Base-by-base conservation (phyloP, 768 basidiomycete species). In the Mycena albidolilacea region DNA sequence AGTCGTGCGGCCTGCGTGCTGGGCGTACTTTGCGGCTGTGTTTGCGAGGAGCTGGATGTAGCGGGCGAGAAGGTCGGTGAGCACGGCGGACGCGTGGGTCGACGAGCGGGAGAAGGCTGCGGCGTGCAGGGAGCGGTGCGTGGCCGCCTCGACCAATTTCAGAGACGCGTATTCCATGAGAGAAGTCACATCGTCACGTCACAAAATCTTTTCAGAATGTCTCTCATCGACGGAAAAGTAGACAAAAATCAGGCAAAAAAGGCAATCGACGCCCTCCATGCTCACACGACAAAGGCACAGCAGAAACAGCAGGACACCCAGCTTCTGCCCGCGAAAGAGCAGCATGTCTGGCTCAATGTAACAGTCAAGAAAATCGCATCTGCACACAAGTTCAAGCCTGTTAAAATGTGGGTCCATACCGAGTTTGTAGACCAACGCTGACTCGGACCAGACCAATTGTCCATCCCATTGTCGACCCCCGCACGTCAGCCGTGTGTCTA, bases 321-420 rank as follows among this genome's bases (percentile, higher is more conserved):
- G 79, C 90, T 97, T 8, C 82, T 96, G 65, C 87, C 90, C 0
- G 89, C 89, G 58, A 94, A 91, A 81, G 96, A 97, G 77, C 95
- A 96, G 79, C 85, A 91, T 81, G 87, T 99, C 66, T 98, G 96
- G 95, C 88, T 99, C 21, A 92, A 94, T 76, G 86, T 99, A 66
- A 90, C 95, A 5, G 91, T 96, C 70, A 98, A 97, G 86, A 89
- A 87, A 79, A 93, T 97, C 79, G 88, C 91, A 35, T 87, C 93
- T 43, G 89, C 89, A 72, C 90, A 90, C 79, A 92, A 88, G 78
- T 82, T 96, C 41, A 98, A 95, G 81, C 97, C 97, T 5, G 83
- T 89, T 59, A 91, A 90, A 84, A 94, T 98, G 97, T 98, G 77
- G 21, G 10, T 15, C 23, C n/a, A 0, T 14, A 46, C 44, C 9